Base-by-base conservation (phyloP, 2,329 filamentous ascomycete species). In the Stemphylium lycopersici region DNA sequence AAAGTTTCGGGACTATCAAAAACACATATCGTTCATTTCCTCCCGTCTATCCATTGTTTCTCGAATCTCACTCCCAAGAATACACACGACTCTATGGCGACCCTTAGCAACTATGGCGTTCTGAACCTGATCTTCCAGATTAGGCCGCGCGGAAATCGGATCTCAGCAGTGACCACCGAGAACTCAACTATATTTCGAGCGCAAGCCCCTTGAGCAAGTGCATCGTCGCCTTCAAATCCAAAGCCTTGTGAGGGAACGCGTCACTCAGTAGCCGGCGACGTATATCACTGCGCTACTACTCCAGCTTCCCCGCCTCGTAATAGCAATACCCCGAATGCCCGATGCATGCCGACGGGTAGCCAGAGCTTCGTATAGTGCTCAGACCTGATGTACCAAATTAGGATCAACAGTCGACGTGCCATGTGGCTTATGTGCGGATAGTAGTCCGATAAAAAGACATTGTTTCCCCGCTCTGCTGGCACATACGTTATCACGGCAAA, bases 271-370 rank as follows among this genome's bases (percentile, higher is more conserved):
- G 15, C 45, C 20, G 44, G 32, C 15, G 34, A 20, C 18, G 11
- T 11, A 44, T 18, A 34, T 10, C 22, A 12, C 13, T 31, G 39
- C 24, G 37, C 29, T 37, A 39, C 18, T 34, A 52, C 50, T 53
- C 53, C 56, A 41, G 48, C 32, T 51, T 62, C 48, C 56, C 45
- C 56, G 36, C 56, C 38, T 48, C 62, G 61, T 60, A 37, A 13
- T 12, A 50, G 36, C 38, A 32, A 48, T 65, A 26, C 8, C 51
- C 64, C 64, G 64, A 63, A 46, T 41, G 36, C 7, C 64, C 64
- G 64, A 34, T 29, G 54, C 54, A 58, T 40, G 49, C 53, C 46
- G 43, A 22, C 10, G n/a, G 32, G 32, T 31, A 32, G 3, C 40
- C 33, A 48, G 39, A 45, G 46, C 12, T 6, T 4, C 22, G 26